phyloP scores from a whole-genome alignment of 2,329 filamentous ascomycete genomes.

The Hymenoscyphus infarciens region DNA sequence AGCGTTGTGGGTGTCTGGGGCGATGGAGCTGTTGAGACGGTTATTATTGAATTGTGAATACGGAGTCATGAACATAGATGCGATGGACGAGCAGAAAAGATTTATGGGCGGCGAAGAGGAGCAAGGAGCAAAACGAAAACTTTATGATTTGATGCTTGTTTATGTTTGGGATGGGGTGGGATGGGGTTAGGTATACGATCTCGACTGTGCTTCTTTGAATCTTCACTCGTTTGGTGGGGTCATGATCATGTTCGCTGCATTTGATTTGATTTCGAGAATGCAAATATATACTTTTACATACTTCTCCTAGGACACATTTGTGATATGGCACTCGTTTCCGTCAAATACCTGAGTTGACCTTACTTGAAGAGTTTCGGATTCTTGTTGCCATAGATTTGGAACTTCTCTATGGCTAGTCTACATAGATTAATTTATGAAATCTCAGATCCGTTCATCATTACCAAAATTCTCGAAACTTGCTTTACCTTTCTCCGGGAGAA shows the following conservation, averaged over 20 bases:
- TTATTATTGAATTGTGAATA: conserved; percentile 32
- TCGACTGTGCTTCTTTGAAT: not conserved
- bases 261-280: not conserved
- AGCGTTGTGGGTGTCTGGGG: conserved; percentile 65
- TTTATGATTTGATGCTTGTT: not conserved
- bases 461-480: too few species aligned
- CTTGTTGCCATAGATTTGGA: too few species aligned
- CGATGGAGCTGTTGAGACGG: conserved; percentile 45
- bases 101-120: not conserved
- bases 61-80: not conserved
- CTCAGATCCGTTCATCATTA: too few species aligned
- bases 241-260: not conserved
- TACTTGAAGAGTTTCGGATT: too few species aligned
- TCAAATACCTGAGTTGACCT: too few species aligned
- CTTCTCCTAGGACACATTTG: not conserved
- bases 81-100: not conserved
- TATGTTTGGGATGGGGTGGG: not conserved
- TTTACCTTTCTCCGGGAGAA: too few species aligned
- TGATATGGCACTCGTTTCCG: too few species aligned
- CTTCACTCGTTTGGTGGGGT: not conserved
- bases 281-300: not conserved
- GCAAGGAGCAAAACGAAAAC: not conserved
- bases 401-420: too few species aligned
- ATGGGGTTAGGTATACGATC: not conserved
- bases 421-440: too few species aligned